These are phyloP conservation scores for Chlorella sp. DNA, from an alignment of 139 green algal species.

Conservation along the genomic window DNA sequence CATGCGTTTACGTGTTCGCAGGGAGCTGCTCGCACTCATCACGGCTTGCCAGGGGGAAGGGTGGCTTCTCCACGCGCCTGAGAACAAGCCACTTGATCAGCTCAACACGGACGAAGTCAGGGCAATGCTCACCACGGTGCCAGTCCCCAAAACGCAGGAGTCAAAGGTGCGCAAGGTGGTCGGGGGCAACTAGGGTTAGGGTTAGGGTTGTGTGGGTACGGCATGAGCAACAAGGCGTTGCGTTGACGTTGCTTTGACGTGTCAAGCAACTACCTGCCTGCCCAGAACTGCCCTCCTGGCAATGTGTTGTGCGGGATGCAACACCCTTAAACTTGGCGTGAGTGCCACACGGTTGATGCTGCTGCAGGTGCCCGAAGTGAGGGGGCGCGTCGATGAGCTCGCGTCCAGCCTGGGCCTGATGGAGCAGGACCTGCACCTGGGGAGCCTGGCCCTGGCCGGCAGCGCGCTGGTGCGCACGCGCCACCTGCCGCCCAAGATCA, in stretches of 20 bases:
- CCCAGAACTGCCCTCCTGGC: too few relatives aligned
- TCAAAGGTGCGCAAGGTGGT: too few relatives aligned
- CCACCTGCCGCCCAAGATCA: conserved; percentile 81
- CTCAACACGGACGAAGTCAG: conserved; percentile 19
- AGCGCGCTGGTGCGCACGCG: conserved; percentile 46
- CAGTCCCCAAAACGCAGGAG: too few relatives aligned
- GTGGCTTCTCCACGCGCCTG: conserved; percentile 25
- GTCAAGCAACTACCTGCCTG: too few relatives aligned
- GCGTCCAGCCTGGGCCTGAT: conserved; percentile 14
- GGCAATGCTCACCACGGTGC: conserved; percentile 23
- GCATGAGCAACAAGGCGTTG: too few relatives aligned
- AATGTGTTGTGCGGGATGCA: too few relatives aligned
- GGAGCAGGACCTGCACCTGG: conserved; percentile 51
- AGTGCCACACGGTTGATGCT: neutral
- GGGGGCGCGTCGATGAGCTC: neutral
- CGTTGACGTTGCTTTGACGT: too few relatives aligned
- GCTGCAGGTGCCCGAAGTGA: neutral
- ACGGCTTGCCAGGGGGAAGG: conserved; percentile 21
- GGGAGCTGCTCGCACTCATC: conserved; percentile 49
- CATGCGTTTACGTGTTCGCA: too few relatives aligned
- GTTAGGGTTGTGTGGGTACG: too few relatives aligned
- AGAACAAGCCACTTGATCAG: conserved; percentile 21
- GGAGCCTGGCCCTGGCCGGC: conserved; percentile 45
- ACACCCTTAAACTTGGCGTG: neutral
- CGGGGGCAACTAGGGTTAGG: too few relatives aligned